phyloP scores from a whole-genome alignment of 768 basidiomycete genomes.

The Mycena crocata region DNA sequence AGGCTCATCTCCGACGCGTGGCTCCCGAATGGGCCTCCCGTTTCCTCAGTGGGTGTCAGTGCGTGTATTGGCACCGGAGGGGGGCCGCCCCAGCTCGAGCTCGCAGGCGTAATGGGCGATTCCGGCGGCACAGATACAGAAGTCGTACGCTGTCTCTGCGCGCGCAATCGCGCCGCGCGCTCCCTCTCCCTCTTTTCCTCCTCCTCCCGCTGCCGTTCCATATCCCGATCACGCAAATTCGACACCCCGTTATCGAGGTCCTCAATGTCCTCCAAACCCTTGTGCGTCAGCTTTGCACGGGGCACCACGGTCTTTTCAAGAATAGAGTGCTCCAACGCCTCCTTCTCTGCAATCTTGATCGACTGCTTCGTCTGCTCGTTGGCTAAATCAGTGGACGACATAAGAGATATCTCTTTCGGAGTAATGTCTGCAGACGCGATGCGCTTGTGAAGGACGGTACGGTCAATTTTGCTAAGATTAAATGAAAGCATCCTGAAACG shows the following conservation, averaged over 20 bases:
- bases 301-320: conserved; percentile 77
- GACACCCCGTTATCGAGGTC: conserved; percentile 62
- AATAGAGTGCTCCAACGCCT: conserved; percentile 88
- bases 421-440: conserved; percentile 76
- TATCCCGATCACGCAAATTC: conserved; percentile 62
- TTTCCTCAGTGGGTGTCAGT: conserved; percentile 39
- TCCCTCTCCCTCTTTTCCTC: conserved; percentile 80
- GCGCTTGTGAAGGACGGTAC: conserved; percentile 80
- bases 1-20: conserved; percentile 41
- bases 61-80: conserved; percentile 67
- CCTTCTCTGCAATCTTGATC: conserved; percentile 85
- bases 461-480: conserved; percentile 87
- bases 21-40: conserved; percentile 36
- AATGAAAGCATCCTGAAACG: conserved; percentile 92
- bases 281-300: conserved; percentile 88
- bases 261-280: conserved; percentile 92
- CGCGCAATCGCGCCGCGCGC: conserved; percentile 68
- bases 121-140: conserved; percentile 80
- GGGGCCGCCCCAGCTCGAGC: conserved; percentile 70
- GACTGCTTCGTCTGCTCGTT: conserved; percentile 88
- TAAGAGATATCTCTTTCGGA: conserved; percentile 79
- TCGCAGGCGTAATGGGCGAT: conserved; percentile 66
- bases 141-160: conserved; percentile 58
- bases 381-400: conserved; percentile 91
- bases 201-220: conserved; percentile 71